A percentile compares a stretch with the other conserved stretches of the same genome.
phyloP scores from a whole-genome alignment of 257 asterid genomes.

The Nicotiana attenuata region DNA sequence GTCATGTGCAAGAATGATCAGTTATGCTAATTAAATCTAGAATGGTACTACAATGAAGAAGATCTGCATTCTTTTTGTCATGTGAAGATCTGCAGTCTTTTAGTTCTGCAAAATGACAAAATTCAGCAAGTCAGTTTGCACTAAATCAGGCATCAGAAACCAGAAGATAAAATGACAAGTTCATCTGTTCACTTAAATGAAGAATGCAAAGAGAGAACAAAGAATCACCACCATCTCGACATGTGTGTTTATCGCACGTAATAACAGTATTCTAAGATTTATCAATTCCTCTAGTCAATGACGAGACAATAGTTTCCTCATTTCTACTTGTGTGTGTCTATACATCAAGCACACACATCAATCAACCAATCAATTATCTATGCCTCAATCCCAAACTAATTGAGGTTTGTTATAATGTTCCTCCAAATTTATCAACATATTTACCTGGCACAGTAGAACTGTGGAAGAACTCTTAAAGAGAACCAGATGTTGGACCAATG shows the following conservation, averaged over 20 bases:
- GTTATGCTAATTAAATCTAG: not conserved
- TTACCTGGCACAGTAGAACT: not conserved
- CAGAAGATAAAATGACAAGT: not conserved
- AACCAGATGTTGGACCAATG: not conserved
- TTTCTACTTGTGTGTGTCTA: not conserved
- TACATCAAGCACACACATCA: not conserved
- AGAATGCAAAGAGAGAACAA: not conserved
- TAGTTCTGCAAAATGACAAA: not conserved
- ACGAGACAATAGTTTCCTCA: not conserved
- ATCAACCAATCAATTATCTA: not conserved
- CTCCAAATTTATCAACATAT: not conserved
- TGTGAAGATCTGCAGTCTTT: not conserved
- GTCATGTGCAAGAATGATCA: not conserved
- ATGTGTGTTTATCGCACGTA: not conserved
- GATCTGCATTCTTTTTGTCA: not conserved
- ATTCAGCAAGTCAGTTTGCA: not conserved
- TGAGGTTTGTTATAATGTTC: not conserved
- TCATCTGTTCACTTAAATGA: not conserved
- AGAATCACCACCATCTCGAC: slow-evolving; percentile 16
- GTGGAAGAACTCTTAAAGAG: not conserved
- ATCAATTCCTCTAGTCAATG: not conserved
- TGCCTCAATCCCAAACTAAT: not conserved
- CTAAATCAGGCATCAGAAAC: not conserved
- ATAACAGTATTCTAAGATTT: not conserved
- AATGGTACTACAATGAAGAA: not conserved